These are phyloP conservation scores for Cyberlindnera suaveolens DNA, from an alignment of 805 yeast species.

Conservation along the genomic window DNA sequence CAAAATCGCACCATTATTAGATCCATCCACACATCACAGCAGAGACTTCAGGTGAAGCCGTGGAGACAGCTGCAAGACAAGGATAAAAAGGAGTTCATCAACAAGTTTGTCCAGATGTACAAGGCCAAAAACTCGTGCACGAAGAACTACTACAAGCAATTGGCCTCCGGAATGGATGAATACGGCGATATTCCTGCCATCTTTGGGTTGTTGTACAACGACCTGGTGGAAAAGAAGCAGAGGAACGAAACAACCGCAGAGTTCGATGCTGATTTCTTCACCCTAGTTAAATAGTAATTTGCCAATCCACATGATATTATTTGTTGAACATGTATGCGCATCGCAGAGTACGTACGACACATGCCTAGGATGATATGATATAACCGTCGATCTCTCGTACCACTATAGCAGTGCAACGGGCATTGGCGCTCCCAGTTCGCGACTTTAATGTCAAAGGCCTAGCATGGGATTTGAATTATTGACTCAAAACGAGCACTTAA, in stretches of 20 bases:
- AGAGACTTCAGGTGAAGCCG: background rate
- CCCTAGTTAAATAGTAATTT: conserved; percentile 3
- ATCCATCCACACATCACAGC: no score
- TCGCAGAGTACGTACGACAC: no score
- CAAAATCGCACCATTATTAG: no score
- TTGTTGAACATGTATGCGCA: no score
- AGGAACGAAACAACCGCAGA: conserved; percentile 18
- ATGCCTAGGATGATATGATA: no score
- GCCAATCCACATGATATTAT: no score
- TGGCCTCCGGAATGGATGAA: conserved; percentile 32
- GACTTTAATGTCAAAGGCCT: no score
- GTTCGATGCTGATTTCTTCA: conserved; percentile 21
- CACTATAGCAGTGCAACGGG: no score
- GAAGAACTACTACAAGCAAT: conserved; percentile 30
- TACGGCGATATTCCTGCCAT: conserved; percentile 31
- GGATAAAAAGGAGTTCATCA: conserved; percentile 25
- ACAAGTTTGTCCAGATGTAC: conserved; percentile 24
- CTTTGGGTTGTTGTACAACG: conserved; percentile 34
- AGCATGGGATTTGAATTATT: no score
- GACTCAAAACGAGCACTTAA: no score
- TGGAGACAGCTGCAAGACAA: conserved; percentile 26
- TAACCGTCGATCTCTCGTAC: no score
- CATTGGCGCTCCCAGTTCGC: no score
- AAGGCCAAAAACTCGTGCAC: conserved; percentile 28
- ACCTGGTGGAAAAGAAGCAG: conserved; percentile 21